A percentile compares a stretch with the other conserved stretches of the same genome.
These are phyloP conservation scores for Xanthoceras sorbifolium DNA, from an alignment of 345 rosid genomes.

Conservation along the genomic window DNA sequence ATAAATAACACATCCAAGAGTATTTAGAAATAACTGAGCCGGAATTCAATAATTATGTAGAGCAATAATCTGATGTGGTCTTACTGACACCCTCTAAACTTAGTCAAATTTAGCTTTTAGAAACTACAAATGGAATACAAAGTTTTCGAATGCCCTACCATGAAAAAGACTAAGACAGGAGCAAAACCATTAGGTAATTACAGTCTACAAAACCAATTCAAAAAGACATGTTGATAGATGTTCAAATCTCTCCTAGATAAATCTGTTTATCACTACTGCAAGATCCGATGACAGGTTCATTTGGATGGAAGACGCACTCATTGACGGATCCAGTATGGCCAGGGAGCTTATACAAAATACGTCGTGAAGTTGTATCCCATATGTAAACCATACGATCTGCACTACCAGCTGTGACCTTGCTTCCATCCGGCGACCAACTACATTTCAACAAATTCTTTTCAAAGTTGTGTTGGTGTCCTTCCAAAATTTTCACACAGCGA, in stretches of 20 bases:
- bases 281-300: slow-evolving; percentile 87
- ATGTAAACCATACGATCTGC: slow-evolving; percentile 95
- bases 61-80: slow-evolving; percentile 3
- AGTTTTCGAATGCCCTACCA: neutral
- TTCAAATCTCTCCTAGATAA: slow-evolving; percentile 87
- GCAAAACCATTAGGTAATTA: neutral
- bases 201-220: slow-evolving; percentile 9
- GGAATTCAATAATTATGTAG: no score
- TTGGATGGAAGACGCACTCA: slow-evolving; percentile 84
- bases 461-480: slow-evolving; percentile 97
- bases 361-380: slow-evolving; percentile 92
- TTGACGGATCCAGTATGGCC: slow-evolving; percentile 94
- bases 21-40: neutral
- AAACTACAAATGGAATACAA: slow-evolving; percentile 20
- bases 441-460: slow-evolving; percentile 92
- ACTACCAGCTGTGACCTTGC: slow-evolving; percentile 94
- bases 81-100: neutral
- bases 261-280: slow-evolving; percentile 96
- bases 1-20: neutral
- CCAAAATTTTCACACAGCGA: slow-evolving; percentile 89
- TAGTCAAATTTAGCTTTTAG: neutral
- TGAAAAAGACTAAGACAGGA: neutral
- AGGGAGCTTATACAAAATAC: slow-evolving; percentile 89
- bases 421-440: slow-evolving; percentile 94
- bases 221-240: neutral